Evolutionary conservation across 192 early-diverging fungal genomes (phyloP).

Genomic region (Entomortierella beljakovae): DNA sequence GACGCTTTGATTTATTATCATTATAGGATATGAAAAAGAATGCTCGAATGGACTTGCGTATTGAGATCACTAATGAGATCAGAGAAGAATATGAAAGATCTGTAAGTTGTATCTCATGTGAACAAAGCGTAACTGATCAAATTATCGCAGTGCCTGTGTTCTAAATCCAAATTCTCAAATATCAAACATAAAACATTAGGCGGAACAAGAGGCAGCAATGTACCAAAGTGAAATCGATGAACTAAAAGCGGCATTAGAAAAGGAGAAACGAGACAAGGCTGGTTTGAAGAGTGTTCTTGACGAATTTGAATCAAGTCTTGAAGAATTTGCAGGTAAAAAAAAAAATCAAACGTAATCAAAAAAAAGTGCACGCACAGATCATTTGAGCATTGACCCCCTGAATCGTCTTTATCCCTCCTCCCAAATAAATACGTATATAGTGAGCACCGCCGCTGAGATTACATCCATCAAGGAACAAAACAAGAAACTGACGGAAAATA

Average conservation of each 20-base stretch:
- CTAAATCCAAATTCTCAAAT: background rate
- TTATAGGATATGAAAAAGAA: conserved; percentile 54
- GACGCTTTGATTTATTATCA: background rate
- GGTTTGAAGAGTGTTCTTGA: conserved; percentile 38
- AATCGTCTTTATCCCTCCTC: background rate
- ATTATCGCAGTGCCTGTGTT: background rate
- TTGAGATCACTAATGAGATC: conserved; percentile 53
- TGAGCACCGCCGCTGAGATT: conserved; percentile 43
- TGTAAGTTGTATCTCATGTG: too few relatives aligned
- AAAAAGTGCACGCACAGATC: background rate
- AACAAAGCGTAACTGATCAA: too few relatives aligned
- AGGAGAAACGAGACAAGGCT: conserved; percentile 33
- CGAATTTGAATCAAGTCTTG: conserved; percentile 50
- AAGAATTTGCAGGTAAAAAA: conserved; percentile 42
- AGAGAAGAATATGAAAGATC: conserved; percentile 50
- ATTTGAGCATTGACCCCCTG: background rate
- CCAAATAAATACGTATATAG: background rate
- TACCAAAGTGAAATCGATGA: conserved; percentile 49
- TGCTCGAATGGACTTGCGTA: conserved; percentile 48
- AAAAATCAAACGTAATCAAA: background rate
- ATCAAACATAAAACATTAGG: conserved; percentile 20
- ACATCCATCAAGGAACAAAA: conserved; percentile 46
- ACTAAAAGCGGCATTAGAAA: conserved; percentile 28
- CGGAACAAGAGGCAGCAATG: conserved; percentile 47
- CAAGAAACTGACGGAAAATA: conserved; percentile 28